Conservation (phyloP, 31 red algal species). For the Asparagopsis taxiformis region DNA sequence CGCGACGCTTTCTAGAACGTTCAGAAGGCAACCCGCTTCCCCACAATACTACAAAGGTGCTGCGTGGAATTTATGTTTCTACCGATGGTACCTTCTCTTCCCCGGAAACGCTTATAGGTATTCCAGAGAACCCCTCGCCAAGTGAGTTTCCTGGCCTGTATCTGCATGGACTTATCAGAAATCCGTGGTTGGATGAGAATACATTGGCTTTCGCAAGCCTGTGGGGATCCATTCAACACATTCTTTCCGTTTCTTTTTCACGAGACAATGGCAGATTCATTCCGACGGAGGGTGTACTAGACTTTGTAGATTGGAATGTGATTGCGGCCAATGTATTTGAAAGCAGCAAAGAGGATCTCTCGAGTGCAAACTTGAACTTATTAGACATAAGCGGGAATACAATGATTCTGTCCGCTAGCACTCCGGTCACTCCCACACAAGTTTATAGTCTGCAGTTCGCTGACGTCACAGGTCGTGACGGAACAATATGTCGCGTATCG, state of each 20-base stretch:
- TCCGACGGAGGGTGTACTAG: neutral
- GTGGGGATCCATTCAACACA: conserved; percentile 60
- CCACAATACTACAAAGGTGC: conserved; percentile 47
- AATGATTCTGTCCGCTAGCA: conserved; percentile 17
- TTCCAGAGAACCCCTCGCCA: neutral
- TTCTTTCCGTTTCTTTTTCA: conserved; percentile 1
- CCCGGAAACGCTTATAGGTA: conserved; percentile 44
- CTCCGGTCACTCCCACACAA: conserved; percentile 19
- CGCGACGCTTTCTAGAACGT: conserved; percentile 3
- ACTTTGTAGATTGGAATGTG: conserved; percentile 1
- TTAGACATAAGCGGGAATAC: conserved; percentile 13
- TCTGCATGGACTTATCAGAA: conserved; percentile 43
- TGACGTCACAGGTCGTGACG: neutral
- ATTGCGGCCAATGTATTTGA: neutral
- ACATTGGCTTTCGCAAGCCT: conserved; percentile 31
- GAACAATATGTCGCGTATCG: neutral
- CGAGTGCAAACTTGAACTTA: conserved; percentile 2
- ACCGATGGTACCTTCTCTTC: neutral
- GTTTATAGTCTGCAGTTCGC: neutral
- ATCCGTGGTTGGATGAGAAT: conserved; percentile 52
- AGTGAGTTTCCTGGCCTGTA: conserved; percentile 78
- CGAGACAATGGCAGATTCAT: neutral
- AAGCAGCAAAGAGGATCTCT: neutral
- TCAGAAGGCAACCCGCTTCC: conserved; percentile 16
- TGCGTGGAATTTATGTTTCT: conserved; percentile 25